These are phyloP conservation scores for Myrica gale DNA, from an alignment of 306 rosid genomes.

Conservation along the genomic window DNA sequence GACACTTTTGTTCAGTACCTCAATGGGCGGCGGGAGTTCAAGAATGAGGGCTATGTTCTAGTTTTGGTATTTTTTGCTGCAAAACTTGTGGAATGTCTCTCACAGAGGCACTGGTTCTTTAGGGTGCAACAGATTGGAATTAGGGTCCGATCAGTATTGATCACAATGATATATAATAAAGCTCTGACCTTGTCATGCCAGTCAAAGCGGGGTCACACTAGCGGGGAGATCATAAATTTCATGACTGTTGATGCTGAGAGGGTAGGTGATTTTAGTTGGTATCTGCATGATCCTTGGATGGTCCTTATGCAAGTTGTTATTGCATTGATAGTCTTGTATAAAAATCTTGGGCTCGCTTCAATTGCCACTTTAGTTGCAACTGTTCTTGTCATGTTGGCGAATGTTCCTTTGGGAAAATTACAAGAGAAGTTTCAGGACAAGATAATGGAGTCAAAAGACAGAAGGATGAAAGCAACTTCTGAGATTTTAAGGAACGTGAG, in stretches of 20 bases:
- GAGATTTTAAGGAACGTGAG: slow-evolving; percentile 81
- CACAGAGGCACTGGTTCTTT: slow-evolving; percentile 63
- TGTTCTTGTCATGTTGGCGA: slow-evolving; percentile 58
- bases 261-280: slow-evolving; percentile 63
- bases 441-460: slow-evolving; percentile 81
- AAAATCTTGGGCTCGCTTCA: slow-evolving; percentile 75
- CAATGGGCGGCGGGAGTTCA: slow-evolving; percentile 43
- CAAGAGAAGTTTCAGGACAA: slow-evolving; percentile 67
- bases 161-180: slow-evolving; percentile 61
- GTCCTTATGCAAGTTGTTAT: slow-evolving; percentile 57
- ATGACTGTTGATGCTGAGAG: slow-evolving; percentile 85
- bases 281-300: slow-evolving; percentile 70
- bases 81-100: slow-evolving; percentile 65
- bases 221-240: slow-evolving; percentile 77
- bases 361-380: slow-evolving; percentile 66
- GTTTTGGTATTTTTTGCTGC: slow-evolving; percentile 54
- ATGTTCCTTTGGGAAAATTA: slow-evolving; percentile 62
- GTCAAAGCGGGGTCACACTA: slow-evolving; percentile 53
- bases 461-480: slow-evolving; percentile 74
- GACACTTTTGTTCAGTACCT: slow-evolving; percentile 71
- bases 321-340: slow-evolving; percentile 65
- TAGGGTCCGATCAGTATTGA: slow-evolving; percentile 54
- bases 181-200: slow-evolving; percentile 62
- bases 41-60: slow-evolving; percentile 62
- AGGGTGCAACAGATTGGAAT: slow-evolving; percentile 57